Conservation (phyloP, 1,284 basidiomycete genomes). For the Trichosporon inkin region DNA sequence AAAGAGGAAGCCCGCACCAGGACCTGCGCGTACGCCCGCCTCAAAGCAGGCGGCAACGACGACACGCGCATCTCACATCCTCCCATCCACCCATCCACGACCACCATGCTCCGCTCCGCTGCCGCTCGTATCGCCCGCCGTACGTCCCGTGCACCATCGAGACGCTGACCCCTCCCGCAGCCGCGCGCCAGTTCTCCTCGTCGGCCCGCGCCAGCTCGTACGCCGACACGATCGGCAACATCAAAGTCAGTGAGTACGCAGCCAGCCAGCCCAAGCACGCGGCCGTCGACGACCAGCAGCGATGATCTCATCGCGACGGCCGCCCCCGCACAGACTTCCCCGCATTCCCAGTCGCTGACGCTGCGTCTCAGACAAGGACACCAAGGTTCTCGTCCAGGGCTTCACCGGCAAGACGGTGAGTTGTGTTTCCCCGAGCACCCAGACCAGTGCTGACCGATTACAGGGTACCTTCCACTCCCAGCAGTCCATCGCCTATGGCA, state of each 20-base stretch:
- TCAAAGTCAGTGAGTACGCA: constrained; percentile 68
- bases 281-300: neutral
- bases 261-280: no score
- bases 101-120: constrained; percentile 25
- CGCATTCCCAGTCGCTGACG: neutral
- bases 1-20: neutral
- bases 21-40: constrained; percentile 1
- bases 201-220: constrained; percentile 67
- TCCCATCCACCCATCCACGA: constrained; percentile 7
- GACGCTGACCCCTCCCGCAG: constrained; percentile 15
- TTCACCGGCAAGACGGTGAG: constrained; percentile 95
- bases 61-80: constrained; percentile 2
- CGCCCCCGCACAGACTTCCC: constrained; percentile 1
- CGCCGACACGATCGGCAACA: constrained; percentile 84
- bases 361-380: constrained; percentile 66
- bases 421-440: constrained; percentile 21
- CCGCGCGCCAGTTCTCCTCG: constrained; percentile 61
- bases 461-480: constrained; percentile 96
- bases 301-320: constrained; percentile 1
- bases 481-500: constrained; percentile 85
- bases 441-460: constrained; percentile 11
- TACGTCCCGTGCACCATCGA: constrained; percentile 17
- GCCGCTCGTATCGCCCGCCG: constrained; percentile 30
- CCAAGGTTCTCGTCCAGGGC: constrained; percentile 87
- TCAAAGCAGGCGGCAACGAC: constrained; percentile 5